Evolutionary conservation across 2,329 filamentous ascomycete genomes (phyloP).

Genomic region (Alternaria incomplexa): DNA sequence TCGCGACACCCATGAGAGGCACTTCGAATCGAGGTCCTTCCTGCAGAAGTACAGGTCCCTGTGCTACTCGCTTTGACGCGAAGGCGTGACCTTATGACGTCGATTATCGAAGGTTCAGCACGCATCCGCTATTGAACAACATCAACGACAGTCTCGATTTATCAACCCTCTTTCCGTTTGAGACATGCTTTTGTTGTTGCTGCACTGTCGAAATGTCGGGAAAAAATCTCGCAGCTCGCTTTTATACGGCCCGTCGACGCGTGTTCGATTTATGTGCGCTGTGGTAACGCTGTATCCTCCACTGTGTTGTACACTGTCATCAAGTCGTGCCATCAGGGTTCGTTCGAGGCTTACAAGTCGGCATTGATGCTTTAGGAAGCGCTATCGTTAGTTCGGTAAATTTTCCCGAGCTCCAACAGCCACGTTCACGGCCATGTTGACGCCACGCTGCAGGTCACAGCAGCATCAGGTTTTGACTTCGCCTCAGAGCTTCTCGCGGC

Average conservation of each 20-base stretch:
- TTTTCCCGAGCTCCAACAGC: not conserved
- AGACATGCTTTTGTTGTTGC: not conserved
- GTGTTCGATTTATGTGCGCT: not conserved
- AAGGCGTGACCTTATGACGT: not conserved
- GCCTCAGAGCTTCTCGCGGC: not conserved
- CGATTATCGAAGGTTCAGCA: not conserved
- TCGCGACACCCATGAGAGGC: not conserved
- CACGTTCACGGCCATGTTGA: not conserved
- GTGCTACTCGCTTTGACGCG: not conserved
- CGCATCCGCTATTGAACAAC: not conserved
- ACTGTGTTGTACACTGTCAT: not conserved
- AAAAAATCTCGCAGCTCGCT: not conserved
- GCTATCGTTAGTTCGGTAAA: not conserved
- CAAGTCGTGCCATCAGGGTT: not conserved
- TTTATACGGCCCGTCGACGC: not conserved
- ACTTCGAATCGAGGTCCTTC: not conserved
- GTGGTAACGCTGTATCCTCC: not conserved
- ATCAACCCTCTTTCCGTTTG: not conserved
- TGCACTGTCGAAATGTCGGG: not conserved
- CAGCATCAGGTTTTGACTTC: not conserved
- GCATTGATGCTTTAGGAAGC: not conserved
- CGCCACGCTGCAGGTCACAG: not conserved
- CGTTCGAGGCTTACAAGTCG: not conserved
- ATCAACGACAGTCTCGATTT: not conserved
- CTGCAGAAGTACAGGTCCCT: not conserved